Evolutionary conservation across 23 red algal genomes (phyloP).

Genomic region (Gracilaria caudata): DNA sequence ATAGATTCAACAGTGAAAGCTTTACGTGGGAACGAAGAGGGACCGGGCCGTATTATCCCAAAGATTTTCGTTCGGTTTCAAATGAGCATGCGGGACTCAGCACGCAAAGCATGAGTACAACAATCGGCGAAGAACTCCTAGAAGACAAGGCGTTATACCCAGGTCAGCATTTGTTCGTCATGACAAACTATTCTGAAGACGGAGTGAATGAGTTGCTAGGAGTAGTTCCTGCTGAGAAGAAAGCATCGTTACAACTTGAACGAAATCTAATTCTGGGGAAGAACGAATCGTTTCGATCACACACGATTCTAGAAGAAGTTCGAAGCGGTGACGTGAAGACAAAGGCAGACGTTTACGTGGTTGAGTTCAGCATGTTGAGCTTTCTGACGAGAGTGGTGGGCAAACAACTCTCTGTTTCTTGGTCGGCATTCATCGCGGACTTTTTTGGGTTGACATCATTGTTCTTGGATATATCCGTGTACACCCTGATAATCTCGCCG

Average conservation of each 20-base stretch:
- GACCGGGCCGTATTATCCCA: slow-evolving; percentile 56
- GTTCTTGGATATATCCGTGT: slow-evolving; percentile 68
- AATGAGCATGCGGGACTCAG: background rate
- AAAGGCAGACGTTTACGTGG: slow-evolving; percentile 42
- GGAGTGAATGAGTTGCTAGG: slow-evolving; percentile 28
- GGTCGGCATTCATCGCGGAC: slow-evolving; percentile 64
- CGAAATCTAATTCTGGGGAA: slow-evolving; percentile 28
- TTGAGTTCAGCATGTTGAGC: slow-evolving; percentile 38
- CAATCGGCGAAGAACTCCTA: slow-evolving; percentile 13
- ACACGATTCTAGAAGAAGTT: slow-evolving; percentile 5
- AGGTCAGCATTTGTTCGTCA: slow-evolving; percentile 31
- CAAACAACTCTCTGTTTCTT: slow-evolving; percentile 49
- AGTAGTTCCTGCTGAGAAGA: slow-evolving; percentile 10
- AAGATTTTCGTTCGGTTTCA: slow-evolving; percentile 11
- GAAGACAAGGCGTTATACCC: slow-evolving; percentile 31
- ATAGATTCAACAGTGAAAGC: slow-evolving; percentile 38
- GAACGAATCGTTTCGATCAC: slow-evolving; percentile 37
- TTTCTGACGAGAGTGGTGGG: slow-evolving; percentile 51
- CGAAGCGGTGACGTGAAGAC: slow-evolving; percentile 28
- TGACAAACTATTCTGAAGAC: slow-evolving; percentile 42
- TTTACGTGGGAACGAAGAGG: slow-evolving; percentile 57
- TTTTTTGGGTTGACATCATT: slow-evolving; percentile 68
- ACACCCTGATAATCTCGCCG: slow-evolving; percentile 69
- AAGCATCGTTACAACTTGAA: slow-evolving; percentile 25
- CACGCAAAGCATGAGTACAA: background rate